Evolutionary conservation across 2,329 filamentous ascomycete species (phyloP).

Genomic region (Penicillium sp.): DNA sequence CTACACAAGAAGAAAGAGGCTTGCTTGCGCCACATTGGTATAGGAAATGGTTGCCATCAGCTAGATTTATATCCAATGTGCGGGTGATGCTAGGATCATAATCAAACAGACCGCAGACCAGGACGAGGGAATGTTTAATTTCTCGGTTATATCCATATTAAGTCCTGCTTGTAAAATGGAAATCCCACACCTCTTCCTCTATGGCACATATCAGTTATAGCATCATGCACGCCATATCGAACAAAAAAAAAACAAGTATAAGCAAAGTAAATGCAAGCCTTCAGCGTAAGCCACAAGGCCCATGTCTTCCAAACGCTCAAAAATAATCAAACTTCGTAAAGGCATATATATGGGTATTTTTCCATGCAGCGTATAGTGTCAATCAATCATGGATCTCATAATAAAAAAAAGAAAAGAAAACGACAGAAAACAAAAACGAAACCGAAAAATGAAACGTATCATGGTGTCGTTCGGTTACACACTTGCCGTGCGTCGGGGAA

Average conservation of each 20-base stretch:
- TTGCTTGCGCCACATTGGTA: too few species aligned
- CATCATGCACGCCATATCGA: conserved; percentile 4
- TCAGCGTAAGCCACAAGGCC: neutral
- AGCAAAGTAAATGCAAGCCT: conserved; percentile 13
- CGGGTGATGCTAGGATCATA: too few species aligned
- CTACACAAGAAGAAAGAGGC: too few species aligned
- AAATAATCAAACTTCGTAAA: conserved; percentile 6
- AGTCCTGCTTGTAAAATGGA: conserved; percentile 12
- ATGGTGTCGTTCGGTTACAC: conserved; percentile 31
- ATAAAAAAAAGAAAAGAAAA: conserved; percentile 10
- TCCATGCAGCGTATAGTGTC: conserved; percentile 11
- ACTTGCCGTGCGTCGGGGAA: conserved; percentile 46
- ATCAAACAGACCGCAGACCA: neutral
- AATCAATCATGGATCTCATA: conserved; percentile 14
- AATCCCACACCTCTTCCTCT: neutral
- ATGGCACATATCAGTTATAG: conserved; percentile 9
- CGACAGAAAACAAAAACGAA: too few species aligned
- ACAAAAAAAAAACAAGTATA: conserved; percentile 6
- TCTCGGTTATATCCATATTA: conserved; percentile 3
- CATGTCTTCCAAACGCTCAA: neutral
- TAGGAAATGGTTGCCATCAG: too few species aligned
- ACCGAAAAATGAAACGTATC: neutral
- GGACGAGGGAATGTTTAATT: neutral
- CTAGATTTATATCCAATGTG: too few species aligned
- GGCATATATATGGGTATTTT: conserved; percentile 11